These are phyloP conservation scores for Mycena maculata DNA, from an alignment of 768 basidiomycete genomes.

Conservation along the genomic window DNA sequence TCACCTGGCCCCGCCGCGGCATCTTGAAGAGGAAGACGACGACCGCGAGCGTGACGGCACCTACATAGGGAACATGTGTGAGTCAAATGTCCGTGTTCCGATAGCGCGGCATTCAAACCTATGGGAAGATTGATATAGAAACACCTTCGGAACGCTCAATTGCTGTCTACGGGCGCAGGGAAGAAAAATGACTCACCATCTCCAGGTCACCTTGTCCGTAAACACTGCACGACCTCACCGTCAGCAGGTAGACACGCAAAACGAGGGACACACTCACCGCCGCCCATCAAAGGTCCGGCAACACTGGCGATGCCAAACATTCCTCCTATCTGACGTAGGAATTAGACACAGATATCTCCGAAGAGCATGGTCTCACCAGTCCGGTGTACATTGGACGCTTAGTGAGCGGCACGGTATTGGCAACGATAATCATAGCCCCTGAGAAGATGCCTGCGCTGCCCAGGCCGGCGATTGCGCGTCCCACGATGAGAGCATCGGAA, in stretches of 20 bases:
- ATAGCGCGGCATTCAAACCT: too few species aligned
- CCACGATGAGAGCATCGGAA: conserved; percentile 50
- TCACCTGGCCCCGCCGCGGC: conserved; percentile 5
- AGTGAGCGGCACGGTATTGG: conserved; percentile 43
- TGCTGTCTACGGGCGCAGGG: neutral
- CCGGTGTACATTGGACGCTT: conserved; percentile 50
- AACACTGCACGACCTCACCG: too few species aligned
- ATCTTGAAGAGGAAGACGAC: conserved; percentile 36
- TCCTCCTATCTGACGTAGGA: too few species aligned
- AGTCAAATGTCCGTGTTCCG: too few species aligned
- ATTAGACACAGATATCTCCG: too few species aligned
- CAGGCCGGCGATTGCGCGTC: conserved; percentile 57
- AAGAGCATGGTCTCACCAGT: too few species aligned
- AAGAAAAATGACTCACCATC: conserved; percentile 42
- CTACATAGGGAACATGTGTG: too few species aligned
- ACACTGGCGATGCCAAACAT: conserved; percentile 38
- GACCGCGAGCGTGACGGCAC: conserved; percentile 25
- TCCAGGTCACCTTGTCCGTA: conserved; percentile 46
- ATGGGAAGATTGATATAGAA: conserved; percentile 47
- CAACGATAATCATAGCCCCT: conserved; percentile 40
- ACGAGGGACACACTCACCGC: too few species aligned
- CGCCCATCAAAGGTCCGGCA: conserved; percentile 44
- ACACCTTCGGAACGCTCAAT: conserved; percentile 16
- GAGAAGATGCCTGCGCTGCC: conserved; percentile 53
- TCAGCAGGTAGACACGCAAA: too few species aligned